A percentile compares a stretch with the other conserved stretches of the same genome.
Evolutionary conservation across 352 stramenopile genomes (phyloP).

Genomic region (Phytophthora parvispora): DNA sequence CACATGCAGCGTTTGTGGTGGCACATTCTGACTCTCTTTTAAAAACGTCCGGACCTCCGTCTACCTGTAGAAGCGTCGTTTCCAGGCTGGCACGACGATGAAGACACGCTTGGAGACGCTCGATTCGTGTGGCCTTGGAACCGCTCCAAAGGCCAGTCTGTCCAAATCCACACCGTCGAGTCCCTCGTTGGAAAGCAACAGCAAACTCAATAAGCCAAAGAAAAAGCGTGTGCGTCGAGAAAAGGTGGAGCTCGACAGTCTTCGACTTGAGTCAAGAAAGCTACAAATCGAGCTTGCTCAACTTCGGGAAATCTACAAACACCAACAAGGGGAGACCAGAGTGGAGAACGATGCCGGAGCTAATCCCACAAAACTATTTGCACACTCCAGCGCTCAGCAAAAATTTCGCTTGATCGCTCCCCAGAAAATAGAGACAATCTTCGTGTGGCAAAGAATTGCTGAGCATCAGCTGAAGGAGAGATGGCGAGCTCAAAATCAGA

Average conservation of each 20-base stretch:
- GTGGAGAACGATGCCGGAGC: not conserved
- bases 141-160: not conserved
- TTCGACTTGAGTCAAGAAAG: slow-evolving; percentile 28
- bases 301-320: not conserved
- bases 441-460: slow-evolving; percentile 21
- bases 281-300: slow-evolving; percentile 33
- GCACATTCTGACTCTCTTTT: not conserved
- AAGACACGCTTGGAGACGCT: not conserved
- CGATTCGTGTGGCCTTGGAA: not conserved
- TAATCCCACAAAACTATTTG: not conserved
- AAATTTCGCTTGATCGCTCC: slow-evolving; percentile 9
- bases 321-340: not conserved
- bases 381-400: not conserved
- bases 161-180: not conserved
- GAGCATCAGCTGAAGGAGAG: slow-evolving; percentile 21
- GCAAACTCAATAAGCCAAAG: slow-evolving; percentile 4
- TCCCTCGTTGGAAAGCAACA: too few species aligned
- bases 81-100: not conserved
- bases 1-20: not conserved
- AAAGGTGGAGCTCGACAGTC: slow-evolving; percentile 34
- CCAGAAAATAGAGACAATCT: not conserved
- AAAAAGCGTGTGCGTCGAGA: slow-evolving; percentile 21
- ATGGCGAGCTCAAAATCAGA: slow-evolving; percentile 10
- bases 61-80: not conserved
- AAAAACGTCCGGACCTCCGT: not conserved